Base-by-base conservation (phyloP, 495 filamentous ascomycete species). In the Neurospora sp. region DNA sequence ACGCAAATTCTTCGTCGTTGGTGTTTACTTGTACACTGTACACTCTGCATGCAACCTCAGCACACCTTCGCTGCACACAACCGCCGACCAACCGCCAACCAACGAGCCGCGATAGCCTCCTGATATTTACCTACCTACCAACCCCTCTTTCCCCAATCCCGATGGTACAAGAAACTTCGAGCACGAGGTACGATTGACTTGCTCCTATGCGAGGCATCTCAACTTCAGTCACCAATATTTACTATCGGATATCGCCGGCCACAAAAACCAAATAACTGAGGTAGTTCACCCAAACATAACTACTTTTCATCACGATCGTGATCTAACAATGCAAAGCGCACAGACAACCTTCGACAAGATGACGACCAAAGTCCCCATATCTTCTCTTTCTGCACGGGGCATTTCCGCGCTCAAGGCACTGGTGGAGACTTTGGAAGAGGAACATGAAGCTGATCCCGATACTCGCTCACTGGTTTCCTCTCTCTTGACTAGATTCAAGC, bases 401-500 rank as follows among this genome's bases (percentile, higher is more conserved):
- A 70, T 41, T 16, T 70, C 69, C 9, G 69, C 69, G 16, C 69
- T 70, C 38, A 70, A 70, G 18, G 35, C 35, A 16, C 69, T 70
- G 8, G 39, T n/a, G n/a, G 53, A 20, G 27, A n/a, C 22, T 42
- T 22, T 31, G 4, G 41, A 44, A 18, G 14, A 44, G 16, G 5
- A 44, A 44, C 41, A 5, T 16, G 41, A 18, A 16, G 41, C 41
- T 16, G 31, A 61, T 70, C 37, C 22, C 6, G 53, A 16, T 40
- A 70, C 48, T 22, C n/a, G 70, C 8, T 61, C 35, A 22, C 22
- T 39, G 39, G 74, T 39, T 22, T 20, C 37, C 27, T 73, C 72
- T 11, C 44, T 69, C 39, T 39, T 73, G 31, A 71, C 71, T 31
- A 77, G 68, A 35, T 37, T 71, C 20, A 69, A 70, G 70, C 71